Evolutionary conservation across 1,284 basidiomycete species (phyloP).

Genomic region (Agroathelia rolfsii): DNA sequence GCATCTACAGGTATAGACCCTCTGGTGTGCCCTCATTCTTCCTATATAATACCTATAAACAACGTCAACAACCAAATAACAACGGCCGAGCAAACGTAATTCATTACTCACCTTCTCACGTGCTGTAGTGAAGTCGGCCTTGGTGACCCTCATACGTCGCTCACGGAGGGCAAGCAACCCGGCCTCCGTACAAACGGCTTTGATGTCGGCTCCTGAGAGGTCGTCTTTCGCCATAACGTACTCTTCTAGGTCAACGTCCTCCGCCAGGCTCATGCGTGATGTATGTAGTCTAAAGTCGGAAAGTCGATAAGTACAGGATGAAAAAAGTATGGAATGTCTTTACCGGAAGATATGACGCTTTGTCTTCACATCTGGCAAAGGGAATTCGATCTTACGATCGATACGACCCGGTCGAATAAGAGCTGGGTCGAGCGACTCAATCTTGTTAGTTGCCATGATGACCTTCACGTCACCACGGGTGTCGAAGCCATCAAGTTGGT

Average conservation of each 20-base stretch:
- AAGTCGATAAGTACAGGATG: slow-evolving; percentile 5
- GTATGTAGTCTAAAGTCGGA: slow-evolving; percentile 68
- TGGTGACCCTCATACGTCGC: slow-evolving; percentile 93
- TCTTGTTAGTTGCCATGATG: slow-evolving; percentile 89
- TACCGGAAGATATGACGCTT: slow-evolving; percentile 97
- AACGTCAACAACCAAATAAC: slow-evolving; percentile 11
- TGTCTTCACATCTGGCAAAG: slow-evolving; percentile 90
- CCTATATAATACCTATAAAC: slow-evolving; percentile 68
- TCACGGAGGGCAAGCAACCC: slow-evolving; percentile 91
- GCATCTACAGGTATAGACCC: slow-evolving; percentile 70
- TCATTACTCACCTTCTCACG: slow-evolving; percentile 67
- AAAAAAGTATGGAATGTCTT: slow-evolving; percentile 9
- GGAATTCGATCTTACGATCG: slow-evolving; percentile 97
- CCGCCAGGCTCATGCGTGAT: slow-evolving; percentile 85
- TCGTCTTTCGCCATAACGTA: slow-evolving; percentile 96
- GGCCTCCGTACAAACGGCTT: slow-evolving; percentile 95
- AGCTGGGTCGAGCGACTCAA: slow-evolving; percentile 93
- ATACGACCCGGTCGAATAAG: slow-evolving; percentile 97
- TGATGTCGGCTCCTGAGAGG: slow-evolving; percentile 95
- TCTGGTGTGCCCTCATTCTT: slow-evolving; percentile 92
- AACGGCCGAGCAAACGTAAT: background rate
- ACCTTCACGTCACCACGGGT: slow-evolving; percentile 99
- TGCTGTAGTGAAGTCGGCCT: slow-evolving; percentile 80
- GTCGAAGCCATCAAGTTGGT: slow-evolving; percentile 98
- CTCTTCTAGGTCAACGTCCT: slow-evolving; percentile 95